These are phyloP conservation scores for Psilocybe cyanescens DNA, from an alignment of 768 basidiomycete species.

Conservation along the genomic window DNA sequence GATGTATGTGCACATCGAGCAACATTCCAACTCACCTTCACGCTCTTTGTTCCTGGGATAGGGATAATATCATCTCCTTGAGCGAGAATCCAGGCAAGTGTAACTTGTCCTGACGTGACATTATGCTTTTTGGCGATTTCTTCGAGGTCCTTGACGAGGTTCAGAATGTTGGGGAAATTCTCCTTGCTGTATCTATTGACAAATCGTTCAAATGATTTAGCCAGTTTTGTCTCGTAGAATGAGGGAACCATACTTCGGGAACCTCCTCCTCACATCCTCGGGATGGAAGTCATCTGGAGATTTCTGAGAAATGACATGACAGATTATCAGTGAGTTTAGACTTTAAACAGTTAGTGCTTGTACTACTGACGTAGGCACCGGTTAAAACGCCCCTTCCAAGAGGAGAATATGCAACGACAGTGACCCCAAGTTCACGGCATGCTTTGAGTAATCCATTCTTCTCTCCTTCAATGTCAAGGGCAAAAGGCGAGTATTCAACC, in stretches of 20 bases:
- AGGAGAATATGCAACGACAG: constrained; percentile 54
- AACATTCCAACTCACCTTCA: constrained; percentile 28
- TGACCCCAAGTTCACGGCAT: constrained; percentile 51
- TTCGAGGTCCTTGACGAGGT: constrained; percentile 39
- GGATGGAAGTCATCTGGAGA: constrained; percentile 2
- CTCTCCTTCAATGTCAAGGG: constrained; percentile 48
- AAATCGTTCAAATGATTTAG: neutral
- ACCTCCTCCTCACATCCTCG: neutral
- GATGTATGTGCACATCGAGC: neutral
- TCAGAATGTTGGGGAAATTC: constrained; percentile 48
- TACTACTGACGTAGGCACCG: neutral
- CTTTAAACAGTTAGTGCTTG: too few species aligned
- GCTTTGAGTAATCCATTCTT: constrained; percentile 45
- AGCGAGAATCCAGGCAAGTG: constrained; percentile 50
- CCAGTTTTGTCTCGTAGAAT: neutral
- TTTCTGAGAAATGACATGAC: neutral
- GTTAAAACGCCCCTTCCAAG: constrained; percentile 30
- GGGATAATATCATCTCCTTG: constrained; percentile 49
- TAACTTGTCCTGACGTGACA: constrained; percentile 47
- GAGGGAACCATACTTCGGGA: neutral
- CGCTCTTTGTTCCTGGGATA: constrained; percentile 47
- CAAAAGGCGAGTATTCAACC: constrained; percentile 56
- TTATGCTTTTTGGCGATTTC: constrained; percentile 37
- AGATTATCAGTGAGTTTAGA: neutral
- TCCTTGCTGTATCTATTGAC: constrained; percentile 34